Base-by-base conservation (phyloP, 1,284 basidiomycete species). In the Cryptococcus wingfieldii region DNA sequence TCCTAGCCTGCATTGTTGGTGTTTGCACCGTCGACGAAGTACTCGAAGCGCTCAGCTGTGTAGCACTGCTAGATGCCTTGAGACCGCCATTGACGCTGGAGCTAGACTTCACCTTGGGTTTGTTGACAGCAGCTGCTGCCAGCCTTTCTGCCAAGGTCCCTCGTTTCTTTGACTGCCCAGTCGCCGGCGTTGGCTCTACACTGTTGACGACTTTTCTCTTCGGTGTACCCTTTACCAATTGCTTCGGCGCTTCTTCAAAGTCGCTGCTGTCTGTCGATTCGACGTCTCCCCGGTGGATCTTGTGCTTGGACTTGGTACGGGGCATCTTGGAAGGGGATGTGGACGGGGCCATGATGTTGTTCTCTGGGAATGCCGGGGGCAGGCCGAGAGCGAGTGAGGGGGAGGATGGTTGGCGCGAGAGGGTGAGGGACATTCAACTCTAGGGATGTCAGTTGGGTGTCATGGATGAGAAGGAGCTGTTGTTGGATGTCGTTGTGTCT, bases 261-360 rank as follows among this genome's bases (percentile, higher is more conserved):
- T 64, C 62, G 18, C 53, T 61, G 4, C 65, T 67, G 8, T 65
- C 55, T 8, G 65, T 63, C 2, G 68, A 70, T 13, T 65, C 65
- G 28, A 71, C 69, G 53, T 71, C 69, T 6, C 69, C 69, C 18
- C 68, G 58, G 47, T 68, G 65, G 37, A 63, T 58, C 2, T 61
- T 59, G 12, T 58, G 58, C 27, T 50, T 50, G n/a, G 59, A 57
- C 31, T 60, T 62, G 18, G 54, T 51, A 16, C 60, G 54, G 18
- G 60, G 38, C 37, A 57, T 42, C 41, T 61, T 64, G 51, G 51
- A 50, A 5, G 62, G 50, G 2, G 61, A 59, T 27, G 27, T 37
- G 31, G 62, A 62, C 13, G 65, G 63, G 16, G 52, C 44, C 61
- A 67, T 64, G 51, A 64, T 58, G 54, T 49, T 56, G 42, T 50